Evolutionary conservation across 345 rosid genomes (phyloP).

Genomic region (Eucalyptus polybractea): DNA sequence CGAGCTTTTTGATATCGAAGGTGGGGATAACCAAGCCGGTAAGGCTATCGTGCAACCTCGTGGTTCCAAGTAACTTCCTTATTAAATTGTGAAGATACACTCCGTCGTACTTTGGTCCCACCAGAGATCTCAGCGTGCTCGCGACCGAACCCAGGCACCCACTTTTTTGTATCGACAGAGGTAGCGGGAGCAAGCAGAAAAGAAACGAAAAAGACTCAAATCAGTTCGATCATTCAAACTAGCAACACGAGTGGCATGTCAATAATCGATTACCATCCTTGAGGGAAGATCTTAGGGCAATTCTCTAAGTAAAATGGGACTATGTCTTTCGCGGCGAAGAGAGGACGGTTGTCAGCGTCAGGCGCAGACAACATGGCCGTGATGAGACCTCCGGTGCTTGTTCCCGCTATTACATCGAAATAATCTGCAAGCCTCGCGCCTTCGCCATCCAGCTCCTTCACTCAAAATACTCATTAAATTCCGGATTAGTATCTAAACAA

Average conservation of each 20-base stretch:
- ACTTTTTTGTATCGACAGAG: conserved; percentile 2
- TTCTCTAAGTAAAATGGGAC: conserved; percentile 51
- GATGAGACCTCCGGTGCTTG: not conserved
- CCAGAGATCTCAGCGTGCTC: conserved; percentile 5
- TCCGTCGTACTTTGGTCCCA: not conserved
- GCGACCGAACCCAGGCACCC: conserved; percentile 8
- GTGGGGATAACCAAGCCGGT: conserved; percentile 16
- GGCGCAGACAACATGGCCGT: conserved; percentile 36
- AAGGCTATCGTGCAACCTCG: not conserved
- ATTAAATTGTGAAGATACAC: not conserved
- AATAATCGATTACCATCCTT: conserved; percentile 13
- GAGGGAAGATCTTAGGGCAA: conserved; percentile 56
- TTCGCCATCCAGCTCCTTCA: not conserved
- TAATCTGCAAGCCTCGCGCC: not conserved
- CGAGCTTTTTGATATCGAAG: conserved; percentile 9
- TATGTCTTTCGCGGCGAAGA: conserved; percentile 44
- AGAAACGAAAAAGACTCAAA: not conserved
- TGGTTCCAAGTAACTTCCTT: not conserved
- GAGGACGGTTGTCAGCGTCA: conserved; percentile 32
- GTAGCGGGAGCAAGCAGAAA: not conserved
- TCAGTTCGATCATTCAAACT: not conserved
- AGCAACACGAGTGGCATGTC: not conserved
- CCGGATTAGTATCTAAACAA: not conserved
- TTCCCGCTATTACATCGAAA: not conserved
- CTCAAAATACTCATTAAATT: not conserved